Percentiles rank a stretch among this genome's conserved stretches.
Conservation (phyloP, 805 yeast genomes). For the Deakozyma indianensis region DNA sequence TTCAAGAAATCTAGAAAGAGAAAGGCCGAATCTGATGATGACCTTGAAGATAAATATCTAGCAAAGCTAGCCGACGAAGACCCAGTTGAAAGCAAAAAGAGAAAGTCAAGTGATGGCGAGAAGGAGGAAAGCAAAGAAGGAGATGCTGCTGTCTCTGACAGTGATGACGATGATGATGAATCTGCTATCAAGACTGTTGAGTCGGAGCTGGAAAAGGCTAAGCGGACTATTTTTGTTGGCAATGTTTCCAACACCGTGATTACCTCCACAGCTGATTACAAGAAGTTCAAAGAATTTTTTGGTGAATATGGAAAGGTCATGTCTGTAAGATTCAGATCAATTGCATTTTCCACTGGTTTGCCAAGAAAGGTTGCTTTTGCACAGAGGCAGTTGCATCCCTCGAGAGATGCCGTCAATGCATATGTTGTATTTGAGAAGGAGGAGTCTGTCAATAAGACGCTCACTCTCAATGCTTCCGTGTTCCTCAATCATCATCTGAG, state of each 20-base stretch:
- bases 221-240: conserved; percentile 76
- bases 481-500: conserved; percentile 67
- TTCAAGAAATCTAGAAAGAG: conserved; percentile 17
- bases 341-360: conserved; percentile 72
- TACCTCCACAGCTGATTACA: conserved; percentile 44
- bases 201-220: conserved; percentile 72
- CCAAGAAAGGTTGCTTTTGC: conserved; percentile 90
- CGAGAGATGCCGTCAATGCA: conserved; percentile 74
- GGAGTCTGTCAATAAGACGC: conserved; percentile 29
- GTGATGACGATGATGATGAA: no score
- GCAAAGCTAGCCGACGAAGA: no score
- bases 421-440: conserved; percentile 61
- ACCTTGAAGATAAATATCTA: no score
- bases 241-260: conserved; percentile 59
- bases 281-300: conserved; percentile 54
- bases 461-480: conserved; percentile 47
- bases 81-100: no score
- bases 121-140: no score
- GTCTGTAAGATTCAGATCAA: conserved; percentile 81
- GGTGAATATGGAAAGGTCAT: conserved; percentile 35
- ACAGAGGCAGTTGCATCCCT: conserved; percentile 58
- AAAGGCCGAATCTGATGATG: no score
- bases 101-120: no score
- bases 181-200: conserved; percentile 34
- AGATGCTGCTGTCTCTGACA: no score